Evolutionary conservation across 2,329 filamentous ascomycete genomes (phyloP).

Genomic region (Ploettnerulaceae sp.): DNA sequence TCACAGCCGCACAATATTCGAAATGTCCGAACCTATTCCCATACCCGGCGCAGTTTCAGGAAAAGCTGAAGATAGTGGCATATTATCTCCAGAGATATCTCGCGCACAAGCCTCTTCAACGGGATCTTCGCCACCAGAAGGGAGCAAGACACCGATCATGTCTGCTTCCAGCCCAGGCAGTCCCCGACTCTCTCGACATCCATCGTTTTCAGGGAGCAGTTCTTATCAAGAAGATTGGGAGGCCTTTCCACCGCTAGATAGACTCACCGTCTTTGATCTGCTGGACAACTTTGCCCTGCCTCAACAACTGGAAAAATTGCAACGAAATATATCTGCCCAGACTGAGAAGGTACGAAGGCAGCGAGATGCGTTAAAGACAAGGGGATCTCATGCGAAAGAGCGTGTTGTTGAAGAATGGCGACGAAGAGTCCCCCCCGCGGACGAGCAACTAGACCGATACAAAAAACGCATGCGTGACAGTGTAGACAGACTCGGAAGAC

Average conservation of each 20-base stretch:
- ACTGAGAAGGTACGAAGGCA: conserved; percentile 81
- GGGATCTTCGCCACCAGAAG: conserved; percentile 44
- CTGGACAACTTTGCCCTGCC: conserved; percentile 90
- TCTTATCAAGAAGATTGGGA: conserved; percentile 89
- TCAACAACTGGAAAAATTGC: conserved; percentile 85
- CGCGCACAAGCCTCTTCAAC: conserved; percentile 35
- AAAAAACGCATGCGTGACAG: conserved; percentile 78
- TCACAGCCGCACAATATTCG: conserved; percentile 36
- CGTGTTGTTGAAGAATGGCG: conserved; percentile 92
- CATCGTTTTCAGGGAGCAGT: conserved; percentile 78
- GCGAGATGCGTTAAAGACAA: conserved; percentile 71
- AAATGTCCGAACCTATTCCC: conserved; percentile 42
- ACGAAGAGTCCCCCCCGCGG: conserved; percentile 75
- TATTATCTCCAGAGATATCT: conserved; percentile 24
- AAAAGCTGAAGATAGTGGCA: conserved; percentile 18
- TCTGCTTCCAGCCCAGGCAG: conserved; percentile 44
- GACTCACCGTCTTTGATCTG: conserved; percentile 85
- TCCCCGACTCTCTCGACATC: conserved; percentile 64
- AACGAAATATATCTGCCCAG: conserved; percentile 75
- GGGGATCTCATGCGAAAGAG: conserved; percentile 73
- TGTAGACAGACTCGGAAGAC: conserved; percentile 79
- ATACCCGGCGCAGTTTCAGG: conserved; percentile 32
- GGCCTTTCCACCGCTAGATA: conserved; percentile 79
- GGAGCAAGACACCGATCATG: conserved; percentile 48
- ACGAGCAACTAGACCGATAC: conserved; percentile 91